A percentile compares a stretch with the other conserved stretches of the same genome.
Conservation (phyloP, 2,329 filamentous ascomycete genomes). For the Graphiopsis chlorocephala region DNA sequence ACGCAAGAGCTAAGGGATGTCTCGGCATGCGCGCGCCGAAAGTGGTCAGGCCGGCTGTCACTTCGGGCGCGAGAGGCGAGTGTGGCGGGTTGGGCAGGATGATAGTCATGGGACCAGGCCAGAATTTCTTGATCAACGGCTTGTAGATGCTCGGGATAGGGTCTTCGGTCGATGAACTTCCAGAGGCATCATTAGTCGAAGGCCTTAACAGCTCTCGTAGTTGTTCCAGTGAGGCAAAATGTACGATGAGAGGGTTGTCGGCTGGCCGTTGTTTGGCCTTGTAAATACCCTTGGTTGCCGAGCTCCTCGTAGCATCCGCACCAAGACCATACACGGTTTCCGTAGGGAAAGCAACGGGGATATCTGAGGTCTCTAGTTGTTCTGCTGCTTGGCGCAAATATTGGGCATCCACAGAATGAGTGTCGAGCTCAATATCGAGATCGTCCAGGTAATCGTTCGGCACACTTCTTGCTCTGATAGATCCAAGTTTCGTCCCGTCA, state of each 20-base stretch:
- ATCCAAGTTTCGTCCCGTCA: slow-evolving; percentile 40
- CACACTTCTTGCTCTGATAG: slow-evolving; percentile 31
- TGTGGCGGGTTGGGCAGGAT: slow-evolving; percentile 72
- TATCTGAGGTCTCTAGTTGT: slow-evolving; percentile 62
- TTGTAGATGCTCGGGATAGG: slow-evolving; percentile 72
- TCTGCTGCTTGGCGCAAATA: slow-evolving; percentile 64
- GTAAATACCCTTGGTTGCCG: slow-evolving; percentile 87
- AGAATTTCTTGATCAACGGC: slow-evolving; percentile 76
- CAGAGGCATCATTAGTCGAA: slow-evolving; percentile 19
- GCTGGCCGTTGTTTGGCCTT: slow-evolving; percentile 83
- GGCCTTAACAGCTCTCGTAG: slow-evolving; percentile 61
- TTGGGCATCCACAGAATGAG: slow-evolving; percentile 44
- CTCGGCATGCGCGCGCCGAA: slow-evolving; percentile 91
- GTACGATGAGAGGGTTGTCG: slow-evolving; percentile 94
- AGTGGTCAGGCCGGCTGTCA: slow-evolving; percentile 78
- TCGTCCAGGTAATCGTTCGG: slow-evolving; percentile 36
- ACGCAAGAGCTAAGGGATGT: slow-evolving; percentile 75
- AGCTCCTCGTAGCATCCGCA: slow-evolving; percentile 86
- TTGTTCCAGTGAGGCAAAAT: slow-evolving; percentile 79
- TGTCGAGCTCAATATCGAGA: slow-evolving; percentile 30
- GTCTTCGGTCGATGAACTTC: slow-evolving; percentile 30
- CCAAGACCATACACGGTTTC: slow-evolving; percentile 97
- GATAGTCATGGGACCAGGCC: slow-evolving; percentile 92
- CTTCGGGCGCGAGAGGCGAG: slow-evolving; percentile 78
- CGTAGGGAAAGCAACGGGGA: slow-evolving; percentile 90